Conservation (phyloP, 116 monocot genomes). For the Phalaenopsis hybrid region DNA sequence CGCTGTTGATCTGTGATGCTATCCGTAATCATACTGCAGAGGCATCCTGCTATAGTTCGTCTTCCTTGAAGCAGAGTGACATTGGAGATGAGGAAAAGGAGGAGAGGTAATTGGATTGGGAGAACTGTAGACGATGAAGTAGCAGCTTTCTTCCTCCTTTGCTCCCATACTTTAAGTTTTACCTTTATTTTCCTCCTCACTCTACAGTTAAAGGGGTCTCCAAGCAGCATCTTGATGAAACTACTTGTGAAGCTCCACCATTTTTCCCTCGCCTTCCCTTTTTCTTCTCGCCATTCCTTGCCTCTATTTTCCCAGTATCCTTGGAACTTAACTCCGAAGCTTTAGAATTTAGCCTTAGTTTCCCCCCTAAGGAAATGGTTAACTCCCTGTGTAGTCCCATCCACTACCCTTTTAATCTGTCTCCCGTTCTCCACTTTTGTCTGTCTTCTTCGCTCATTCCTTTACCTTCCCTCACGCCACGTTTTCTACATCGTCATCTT, state of each 20-base stretch:
- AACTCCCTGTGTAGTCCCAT: background rate
- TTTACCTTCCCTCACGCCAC: background rate
- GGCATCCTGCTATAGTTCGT: background rate
- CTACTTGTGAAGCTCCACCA: background rate
- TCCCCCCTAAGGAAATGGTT: background rate
- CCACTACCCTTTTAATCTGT: background rate
- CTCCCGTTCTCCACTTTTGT: background rate
- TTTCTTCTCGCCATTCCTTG: background rate
- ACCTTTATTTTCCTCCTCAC: background rate
- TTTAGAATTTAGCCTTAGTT: background rate
- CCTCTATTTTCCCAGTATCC: background rate
- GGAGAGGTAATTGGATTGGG: background rate
- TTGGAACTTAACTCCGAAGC: background rate
- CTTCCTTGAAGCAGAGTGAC: background rate
- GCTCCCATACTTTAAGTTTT: background rate
- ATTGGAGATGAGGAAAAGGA: background rate
- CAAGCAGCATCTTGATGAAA: background rate
- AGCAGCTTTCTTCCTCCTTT: background rate
- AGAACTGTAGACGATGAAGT: background rate
- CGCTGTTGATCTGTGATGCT: background rate
- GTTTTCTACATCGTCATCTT: constrained; percentile 6
- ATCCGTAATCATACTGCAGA: background rate
- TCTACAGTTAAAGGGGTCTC: background rate
- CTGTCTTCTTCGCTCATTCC: background rate
- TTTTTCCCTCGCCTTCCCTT: background rate